phyloP scores from a whole-genome alignment of 2,329 filamentous ascomycete species.

The Thelonectria rubi region DNA sequence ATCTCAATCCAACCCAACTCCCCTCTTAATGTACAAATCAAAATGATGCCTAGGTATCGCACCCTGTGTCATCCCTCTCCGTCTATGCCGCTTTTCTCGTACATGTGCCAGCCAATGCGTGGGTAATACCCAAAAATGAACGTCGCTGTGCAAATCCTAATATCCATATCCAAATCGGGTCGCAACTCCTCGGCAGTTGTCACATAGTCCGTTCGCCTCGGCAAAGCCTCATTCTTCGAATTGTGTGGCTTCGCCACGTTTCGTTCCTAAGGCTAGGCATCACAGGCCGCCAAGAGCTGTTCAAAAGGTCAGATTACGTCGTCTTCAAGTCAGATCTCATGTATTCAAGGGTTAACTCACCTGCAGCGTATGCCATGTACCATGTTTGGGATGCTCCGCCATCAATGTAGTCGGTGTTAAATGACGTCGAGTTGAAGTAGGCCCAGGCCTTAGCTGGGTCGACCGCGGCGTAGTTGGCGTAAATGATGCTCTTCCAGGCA shows the following conservation, averaged over 20 bases:
- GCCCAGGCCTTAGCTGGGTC: slow-evolving; percentile 74
- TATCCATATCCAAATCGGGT: not conserved
- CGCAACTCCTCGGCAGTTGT: not conserved
- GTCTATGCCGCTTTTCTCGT: slow-evolving; percentile 2
- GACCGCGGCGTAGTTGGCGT: slow-evolving; percentile 81
- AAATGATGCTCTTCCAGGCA: slow-evolving; percentile 88
- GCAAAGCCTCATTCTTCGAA: not conserved
- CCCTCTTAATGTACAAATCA: slow-evolving; percentile 15
- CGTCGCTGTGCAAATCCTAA: not conserved
- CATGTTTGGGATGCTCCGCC: slow-evolving; percentile 85
- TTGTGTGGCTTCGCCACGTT: slow-evolving; percentile 8
- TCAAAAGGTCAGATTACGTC: slow-evolving; percentile 28
- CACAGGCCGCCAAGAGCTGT: slow-evolving; percentile 37
- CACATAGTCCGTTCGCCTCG: not conserved
- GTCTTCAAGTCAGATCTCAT: not conserved
- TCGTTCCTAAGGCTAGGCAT: not conserved
- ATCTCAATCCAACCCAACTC: slow-evolving; percentile 3
- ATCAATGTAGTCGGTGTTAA: slow-evolving; percentile 77
- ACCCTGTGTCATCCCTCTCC: not conserved
- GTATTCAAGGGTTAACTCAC: slow-evolving; percentile 56
- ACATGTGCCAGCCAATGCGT: slow-evolving; percentile 3
- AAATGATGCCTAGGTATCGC: slow-evolving; percentile 11
- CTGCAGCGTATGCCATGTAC: slow-evolving; percentile 83
- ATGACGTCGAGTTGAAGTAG: slow-evolving; percentile 75
- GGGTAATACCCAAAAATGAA: not conserved